Evolutionary conservation across 306 rosid genomes (phyloP).

Genomic region (Dryas alaskensis): DNA sequence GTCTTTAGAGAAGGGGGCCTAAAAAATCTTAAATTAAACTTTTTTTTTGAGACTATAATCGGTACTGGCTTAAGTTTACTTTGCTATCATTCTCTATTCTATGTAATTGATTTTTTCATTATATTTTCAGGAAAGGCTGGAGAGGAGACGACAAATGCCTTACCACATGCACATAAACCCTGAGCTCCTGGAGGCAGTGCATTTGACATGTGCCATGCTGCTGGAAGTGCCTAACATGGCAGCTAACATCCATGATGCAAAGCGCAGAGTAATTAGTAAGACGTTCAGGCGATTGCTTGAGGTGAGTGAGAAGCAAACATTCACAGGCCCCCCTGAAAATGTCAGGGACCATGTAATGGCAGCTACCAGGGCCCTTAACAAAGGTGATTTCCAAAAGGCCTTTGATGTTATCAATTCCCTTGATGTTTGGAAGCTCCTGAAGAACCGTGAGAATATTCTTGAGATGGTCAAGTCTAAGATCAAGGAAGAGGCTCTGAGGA

Average conservation of each 20-base stretch:
- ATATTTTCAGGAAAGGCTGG: slow-evolving; percentile 79
- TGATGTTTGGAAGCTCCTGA: slow-evolving; percentile 85
- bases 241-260: slow-evolving; percentile 72
- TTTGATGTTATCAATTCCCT: slow-evolving; percentile 67
- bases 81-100: background rate
- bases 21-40: background rate
- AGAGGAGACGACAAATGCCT: slow-evolving; percentile 98
- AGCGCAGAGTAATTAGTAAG: slow-evolving; percentile 75
- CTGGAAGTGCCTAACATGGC: slow-evolving; percentile 97
- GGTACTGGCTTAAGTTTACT: background rate
- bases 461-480: slow-evolving; percentile 78
- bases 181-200: slow-evolving; percentile 89
- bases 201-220: slow-evolving; percentile 91
- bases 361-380: slow-evolving; percentile 72
- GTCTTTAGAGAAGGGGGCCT: background rate
- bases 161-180: slow-evolving; percentile 99
- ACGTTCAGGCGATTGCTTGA: slow-evolving; percentile 76
- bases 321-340: slow-evolving; percentile 90
- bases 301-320: slow-evolving; percentile 77
- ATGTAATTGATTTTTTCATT: background rate
- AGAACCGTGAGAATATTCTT: slow-evolving; percentile 52
- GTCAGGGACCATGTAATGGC: slow-evolving; percentile 95
- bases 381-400: slow-evolving; percentile 74
- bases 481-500: slow-evolving; percentile 91
- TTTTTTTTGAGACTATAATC: background rate